These are phyloP conservation scores for Lipomyces sp. DNA, from an alignment of 805 yeast genomes.

Conservation along the genomic window DNA sequence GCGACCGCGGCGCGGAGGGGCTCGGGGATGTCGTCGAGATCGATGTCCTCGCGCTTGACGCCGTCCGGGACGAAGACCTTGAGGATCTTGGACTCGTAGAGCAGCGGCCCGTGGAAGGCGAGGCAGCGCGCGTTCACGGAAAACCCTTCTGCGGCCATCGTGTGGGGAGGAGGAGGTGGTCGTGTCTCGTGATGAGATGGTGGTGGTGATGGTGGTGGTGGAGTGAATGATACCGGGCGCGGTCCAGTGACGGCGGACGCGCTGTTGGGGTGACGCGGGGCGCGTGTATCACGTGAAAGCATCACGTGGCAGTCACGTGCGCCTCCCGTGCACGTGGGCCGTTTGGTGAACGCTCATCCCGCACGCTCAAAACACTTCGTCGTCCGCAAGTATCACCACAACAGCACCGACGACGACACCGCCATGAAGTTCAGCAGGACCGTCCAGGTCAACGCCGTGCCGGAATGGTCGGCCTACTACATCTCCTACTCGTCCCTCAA, in stretches of 20 bases:
- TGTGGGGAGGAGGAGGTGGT: not conserved
- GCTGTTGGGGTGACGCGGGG: not conserved
- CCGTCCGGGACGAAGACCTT: slow-evolving; percentile 58
- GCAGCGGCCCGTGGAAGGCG: slow-evolving; percentile 87
- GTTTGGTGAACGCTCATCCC: no score
- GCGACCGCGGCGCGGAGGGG: slow-evolving; percentile 42
- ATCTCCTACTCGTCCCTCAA: slow-evolving; percentile 86
- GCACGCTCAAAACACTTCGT: no score
- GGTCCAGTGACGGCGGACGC: not conserved
- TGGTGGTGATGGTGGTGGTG: no score
- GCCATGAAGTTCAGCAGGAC: slow-evolving; percentile 92
- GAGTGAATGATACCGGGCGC: not conserved
- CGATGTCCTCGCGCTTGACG: slow-evolving; percentile 32
- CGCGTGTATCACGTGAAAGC: not conserved
- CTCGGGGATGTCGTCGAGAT: slow-evolving; percentile 39
- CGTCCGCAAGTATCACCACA: not conserved
- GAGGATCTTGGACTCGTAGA: slow-evolving; percentile 82
- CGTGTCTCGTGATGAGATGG: not conserved
- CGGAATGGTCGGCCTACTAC: slow-evolving; percentile 94
- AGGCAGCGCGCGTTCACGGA: slow-evolving; percentile 46
- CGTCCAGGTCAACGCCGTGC: slow-evolving; percentile 93
- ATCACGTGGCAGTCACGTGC: not conserved
- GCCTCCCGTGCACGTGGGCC: not conserved
- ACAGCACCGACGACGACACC: not conserved
- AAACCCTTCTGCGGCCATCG: slow-evolving; percentile 16